Evolutionary conservation across 805 yeast genomes (phyloP), one percentile per base, ranked within the genome.

Genomic region (Kodamaea leandrae): DNA sequence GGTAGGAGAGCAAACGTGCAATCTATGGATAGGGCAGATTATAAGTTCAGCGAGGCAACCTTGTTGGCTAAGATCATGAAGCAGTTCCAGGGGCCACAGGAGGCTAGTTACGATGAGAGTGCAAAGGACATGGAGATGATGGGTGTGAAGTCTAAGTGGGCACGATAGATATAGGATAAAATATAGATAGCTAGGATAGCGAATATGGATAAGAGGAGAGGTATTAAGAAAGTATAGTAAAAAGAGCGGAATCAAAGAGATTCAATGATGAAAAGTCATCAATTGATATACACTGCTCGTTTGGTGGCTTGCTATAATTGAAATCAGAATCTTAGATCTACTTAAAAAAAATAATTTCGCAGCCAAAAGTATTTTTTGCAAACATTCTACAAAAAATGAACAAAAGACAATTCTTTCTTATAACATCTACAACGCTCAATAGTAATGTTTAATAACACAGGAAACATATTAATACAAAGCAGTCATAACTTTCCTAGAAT

Each of bases 61-160:
- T 51, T 69, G 21, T 54, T 68, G 37, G 71, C 73, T 5, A 66
- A 64, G 49, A 68, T 69, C 39, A 62, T 64, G 67, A 69, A 69
- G 48, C 71, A 66, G 39, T 70, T 66, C 39, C 50, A 47, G 12
- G 73, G 73, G 2, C 74, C 74, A 4, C 64, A 60, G 20, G 49
- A 63, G 6, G 67, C 61, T 3, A 59, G 45, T 23, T 46, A 49
- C 3, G 68, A 66, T 12, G 71, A 70, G 43, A 49, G 67, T 26
- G 42, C 46, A 6, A 48, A 54, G 33, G 75, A 70, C 47, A 58
- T 68, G 29, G 64, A 63, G 9, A 46, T 50, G 36, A 61, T 70
- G 41, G 41, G 41, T 6, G 36, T 68, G 23, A 44, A 56, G 13
- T 58, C 66, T 2, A 60, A 51, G 39, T 69, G 73, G 73, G 64